Conservation (phyloP, 2,329 filamentous ascomycete species). For the Colletotrichum magnum region DNA sequence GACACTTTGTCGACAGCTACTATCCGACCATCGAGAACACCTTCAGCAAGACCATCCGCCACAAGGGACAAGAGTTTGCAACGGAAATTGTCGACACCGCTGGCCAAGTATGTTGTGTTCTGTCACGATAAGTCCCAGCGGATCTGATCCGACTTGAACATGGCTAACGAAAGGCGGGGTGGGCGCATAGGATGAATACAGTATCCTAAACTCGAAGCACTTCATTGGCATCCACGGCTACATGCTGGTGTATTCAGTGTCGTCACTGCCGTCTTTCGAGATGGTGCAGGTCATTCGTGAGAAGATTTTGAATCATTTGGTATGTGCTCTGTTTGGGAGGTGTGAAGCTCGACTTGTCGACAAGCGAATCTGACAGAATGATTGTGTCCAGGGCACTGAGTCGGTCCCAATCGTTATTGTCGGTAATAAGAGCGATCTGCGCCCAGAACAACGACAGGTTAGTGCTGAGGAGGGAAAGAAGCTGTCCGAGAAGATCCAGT, state of each 20-base stretch:
- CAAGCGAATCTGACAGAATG: conserved; percentile 7
- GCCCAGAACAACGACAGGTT: conserved; percentile 93
- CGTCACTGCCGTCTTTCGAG: conserved; percentile 93
- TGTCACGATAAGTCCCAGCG: no score
- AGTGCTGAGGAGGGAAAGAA: conserved; percentile 87
- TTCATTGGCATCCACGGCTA: conserved; percentile 99
- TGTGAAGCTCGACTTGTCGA: background rate
- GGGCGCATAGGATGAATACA: conserved; percentile 87
- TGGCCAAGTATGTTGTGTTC: conserved; percentile 77
- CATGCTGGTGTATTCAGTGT: conserved; percentile 98
- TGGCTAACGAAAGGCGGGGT: conserved; percentile 39
- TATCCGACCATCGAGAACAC: conserved; percentile 99
- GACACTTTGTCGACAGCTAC: conserved; percentile 98
- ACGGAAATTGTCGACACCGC: conserved; percentile 99
- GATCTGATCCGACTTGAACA: no score
- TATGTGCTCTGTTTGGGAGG: conserved; percentile 59
- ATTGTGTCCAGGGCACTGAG: conserved; percentile 80
- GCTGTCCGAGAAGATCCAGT: conserved; percentile 88
- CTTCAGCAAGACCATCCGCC: conserved; percentile 94
- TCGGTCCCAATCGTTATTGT: conserved; percentile 94
- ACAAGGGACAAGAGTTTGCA: conserved; percentile 92
- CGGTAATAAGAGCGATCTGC: conserved; percentile 96
- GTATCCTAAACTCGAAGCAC: conserved; percentile 97
- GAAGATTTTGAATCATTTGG: conserved; percentile 96
- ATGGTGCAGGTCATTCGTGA: conserved; percentile 97